These are phyloP conservation scores for Trichosporon asahii DNA, from an alignment of 1,284 basidiomycete species.

Conservation along the genomic window DNA sequence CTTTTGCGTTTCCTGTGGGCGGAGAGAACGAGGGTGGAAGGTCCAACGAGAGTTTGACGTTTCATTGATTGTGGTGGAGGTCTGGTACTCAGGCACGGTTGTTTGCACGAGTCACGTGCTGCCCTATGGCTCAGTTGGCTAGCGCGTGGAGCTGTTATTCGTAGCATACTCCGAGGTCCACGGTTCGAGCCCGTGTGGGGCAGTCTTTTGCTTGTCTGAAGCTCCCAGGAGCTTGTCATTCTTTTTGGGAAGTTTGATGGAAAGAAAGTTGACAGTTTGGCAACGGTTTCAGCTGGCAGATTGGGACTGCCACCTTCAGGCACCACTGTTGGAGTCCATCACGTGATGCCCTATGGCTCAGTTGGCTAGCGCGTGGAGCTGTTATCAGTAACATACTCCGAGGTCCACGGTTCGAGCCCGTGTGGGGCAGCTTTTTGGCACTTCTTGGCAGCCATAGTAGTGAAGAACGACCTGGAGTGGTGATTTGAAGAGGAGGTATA, in stretches of 20 bases:
- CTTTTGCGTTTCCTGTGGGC: too few relatives aligned
- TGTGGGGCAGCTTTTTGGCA: conserved; percentile 11
- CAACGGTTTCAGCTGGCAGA: too few relatives aligned
- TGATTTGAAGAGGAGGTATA: neutral
- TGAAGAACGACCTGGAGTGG: neutral
- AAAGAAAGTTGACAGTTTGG: too few relatives aligned
- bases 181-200: conserved; percentile 4
- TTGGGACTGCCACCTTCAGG: neutral
- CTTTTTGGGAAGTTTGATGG: too few relatives aligned
- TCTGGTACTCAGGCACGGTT: too few relatives aligned
- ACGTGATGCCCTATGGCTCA: conserved; percentile 13
- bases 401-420: conserved; percentile 19
- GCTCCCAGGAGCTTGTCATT: too few relatives aligned
- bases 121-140: neutral
- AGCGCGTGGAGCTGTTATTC: neutral
- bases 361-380: conserved; percentile 18
- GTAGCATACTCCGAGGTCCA: neutral
- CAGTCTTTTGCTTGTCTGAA: neutral
- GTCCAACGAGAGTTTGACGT: too few relatives aligned
- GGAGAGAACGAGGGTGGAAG: too few relatives aligned
- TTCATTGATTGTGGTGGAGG: too few relatives aligned
- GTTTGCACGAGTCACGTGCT: too few relatives aligned
- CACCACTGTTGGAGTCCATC: neutral
- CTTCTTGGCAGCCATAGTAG: neutral
- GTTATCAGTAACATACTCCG: conserved; percentile 12